Evolutionary conservation across 2,329 filamentous ascomycete species (phyloP), one percentile per base, ranked within the genome.

Genomic region (Didymella pomorum): DNA sequence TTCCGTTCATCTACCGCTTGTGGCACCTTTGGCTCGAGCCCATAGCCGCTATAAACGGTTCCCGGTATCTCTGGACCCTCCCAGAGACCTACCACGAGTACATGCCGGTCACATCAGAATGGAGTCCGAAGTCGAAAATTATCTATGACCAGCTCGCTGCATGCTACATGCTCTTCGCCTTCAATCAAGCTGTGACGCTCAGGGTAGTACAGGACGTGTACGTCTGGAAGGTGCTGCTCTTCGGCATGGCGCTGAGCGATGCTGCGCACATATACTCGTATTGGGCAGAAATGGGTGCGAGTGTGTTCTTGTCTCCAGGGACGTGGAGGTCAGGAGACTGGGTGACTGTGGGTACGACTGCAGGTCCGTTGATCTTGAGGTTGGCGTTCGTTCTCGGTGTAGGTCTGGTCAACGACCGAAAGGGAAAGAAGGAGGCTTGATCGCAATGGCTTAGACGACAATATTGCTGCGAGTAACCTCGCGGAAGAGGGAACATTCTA

Each of bases 21-120:
- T 92, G 93, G 80, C 92, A 93, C 79, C 85, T 93, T 63, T 82
- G 87, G 70, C 79, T 93, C 69, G 91, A 93, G 75, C 85, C 85
- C 18, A 51, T 84, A 50, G 78, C 80, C 46, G 81, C 84, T 39
- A 73, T 85, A 11, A 73, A 80, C n/a, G 84, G 85, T 33, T 80
- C 82, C 44, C 80, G 80, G 71, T 82, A 79, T 62, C 83, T 84
- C 47, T 77, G 81, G 67, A 80, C 82, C 65, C 67, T 73, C 33
- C 84, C 83, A 12, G 58, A 70, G 10, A 71, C 74, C 16, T 93
- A 92, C 77, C 85, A 93, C 25, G 61, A 78, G 89, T 62, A 90
- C 87, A 20, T 80, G 88, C 71, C 79, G 81, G 16, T 68, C 76
- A 20, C 82, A 82, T 8, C 79, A 78, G 7, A 71, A 79, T 69